These are phyloP conservation scores for Pleurotus djamor DNA, from an alignment of 768 basidiomycete genomes.

Conservation along the genomic window DNA sequence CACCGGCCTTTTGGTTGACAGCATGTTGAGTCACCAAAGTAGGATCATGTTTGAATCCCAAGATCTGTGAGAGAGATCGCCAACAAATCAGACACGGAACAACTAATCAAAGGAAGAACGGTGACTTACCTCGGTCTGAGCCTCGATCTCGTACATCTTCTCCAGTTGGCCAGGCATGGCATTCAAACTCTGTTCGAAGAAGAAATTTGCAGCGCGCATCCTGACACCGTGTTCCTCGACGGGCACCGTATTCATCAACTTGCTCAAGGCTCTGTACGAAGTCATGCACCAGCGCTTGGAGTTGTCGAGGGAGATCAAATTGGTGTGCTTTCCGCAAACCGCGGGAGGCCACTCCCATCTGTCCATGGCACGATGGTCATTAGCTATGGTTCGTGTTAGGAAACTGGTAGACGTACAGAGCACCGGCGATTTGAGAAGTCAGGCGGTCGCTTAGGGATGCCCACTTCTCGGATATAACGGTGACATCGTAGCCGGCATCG, in stretches of 20 bases:
- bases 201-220: constrained; percentile 30
- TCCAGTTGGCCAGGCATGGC: constrained; percentile 21
- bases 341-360: constrained; percentile 38
- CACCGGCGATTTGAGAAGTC: constrained; percentile 22
- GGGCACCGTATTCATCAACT: constrained; percentile 15
- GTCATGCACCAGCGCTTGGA: constrained; percentile 34
- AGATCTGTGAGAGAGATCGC: constrained; percentile 12
- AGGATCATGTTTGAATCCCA: constrained; percentile 19
- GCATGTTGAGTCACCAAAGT: constrained; percentile 20
- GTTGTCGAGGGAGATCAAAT: constrained; percentile 27
- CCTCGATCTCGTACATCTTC: constrained; percentile 25
- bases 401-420: constrained; percentile 18
- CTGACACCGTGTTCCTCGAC: constrained; percentile 25
- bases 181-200: constrained; percentile 25
- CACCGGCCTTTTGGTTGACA: constrained; percentile 25
- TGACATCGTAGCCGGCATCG: constrained; percentile 31
- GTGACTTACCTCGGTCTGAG: background rate
- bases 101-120: background rate
- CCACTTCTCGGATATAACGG: constrained; percentile 24
- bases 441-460: constrained; percentile 13
- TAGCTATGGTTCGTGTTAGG: background rate
- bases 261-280: constrained; percentile 28
- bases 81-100: background rate
- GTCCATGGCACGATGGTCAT: background rate
- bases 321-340: constrained; percentile 34